Conservation (phyloP, 2,329 filamentous ascomycete species). For the Zelopaecilomyces penicillatus region DNA sequence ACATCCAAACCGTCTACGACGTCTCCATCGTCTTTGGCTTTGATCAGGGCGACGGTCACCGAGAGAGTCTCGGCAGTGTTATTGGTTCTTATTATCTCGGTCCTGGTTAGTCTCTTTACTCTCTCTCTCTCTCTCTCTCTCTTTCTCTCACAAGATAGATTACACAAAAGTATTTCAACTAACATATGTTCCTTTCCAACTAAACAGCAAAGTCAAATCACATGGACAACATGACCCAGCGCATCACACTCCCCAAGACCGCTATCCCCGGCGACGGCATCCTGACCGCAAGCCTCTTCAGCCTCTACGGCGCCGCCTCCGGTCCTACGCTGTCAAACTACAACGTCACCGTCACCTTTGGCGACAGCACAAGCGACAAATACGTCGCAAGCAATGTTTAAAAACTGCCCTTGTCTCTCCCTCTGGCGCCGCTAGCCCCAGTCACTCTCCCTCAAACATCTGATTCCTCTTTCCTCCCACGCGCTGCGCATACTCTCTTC, state of each 20-base stretch:
- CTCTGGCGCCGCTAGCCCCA: neutral
- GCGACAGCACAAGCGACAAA: conserved; percentile 14
- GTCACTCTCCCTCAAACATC: too few relatives aligned
- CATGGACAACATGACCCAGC: conserved; percentile 16
- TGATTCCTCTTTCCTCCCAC: neutral
- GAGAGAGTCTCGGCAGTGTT: conserved; percentile 21
- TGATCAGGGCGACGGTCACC: conserved; percentile 15
- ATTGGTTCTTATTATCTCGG: conserved; percentile 28
- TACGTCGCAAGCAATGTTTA: conserved; percentile 12
- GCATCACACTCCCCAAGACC: conserved; percentile 17
- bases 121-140: too few relatives aligned
- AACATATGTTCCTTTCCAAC: too few relatives aligned
- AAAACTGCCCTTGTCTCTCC: neutral
- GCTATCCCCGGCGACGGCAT: conserved; percentile 14
- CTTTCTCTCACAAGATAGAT: too few relatives aligned
- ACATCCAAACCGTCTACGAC: conserved; percentile 37
- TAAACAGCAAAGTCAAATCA: conserved; percentile 18
- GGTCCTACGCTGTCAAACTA: conserved; percentile 14
- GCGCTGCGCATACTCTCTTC: neutral
- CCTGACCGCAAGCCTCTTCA: conserved; percentile 19
- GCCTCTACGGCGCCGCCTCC: conserved; percentile 18
- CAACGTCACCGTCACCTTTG: conserved; percentile 19
- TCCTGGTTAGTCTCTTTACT: conserved; percentile 16
- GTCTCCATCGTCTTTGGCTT: conserved; percentile 36
- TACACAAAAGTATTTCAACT: too few relatives aligned